These are phyloP conservation scores for Exsudoporus floridanus DNA, from an alignment of 1,284 basidiomycete species.

Conservation along the genomic window DNA sequence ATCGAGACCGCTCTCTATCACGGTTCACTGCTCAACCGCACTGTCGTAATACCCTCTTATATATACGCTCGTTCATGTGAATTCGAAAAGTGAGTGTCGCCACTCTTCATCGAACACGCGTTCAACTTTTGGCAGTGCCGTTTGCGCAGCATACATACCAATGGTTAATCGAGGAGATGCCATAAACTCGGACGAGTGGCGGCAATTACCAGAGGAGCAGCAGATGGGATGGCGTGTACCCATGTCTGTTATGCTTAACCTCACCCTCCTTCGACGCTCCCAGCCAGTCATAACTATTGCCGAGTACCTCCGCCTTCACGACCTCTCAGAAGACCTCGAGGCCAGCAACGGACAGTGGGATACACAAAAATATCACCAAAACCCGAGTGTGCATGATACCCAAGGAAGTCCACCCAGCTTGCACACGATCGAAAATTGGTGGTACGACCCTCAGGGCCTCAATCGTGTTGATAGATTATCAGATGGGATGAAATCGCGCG, in stretches of 20 bases:
- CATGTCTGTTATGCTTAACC: constrained; percentile 43
- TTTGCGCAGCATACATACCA: constrained; percentile 37
- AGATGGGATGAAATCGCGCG: constrained; percentile 36
- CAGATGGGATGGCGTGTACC: constrained; percentile 46
- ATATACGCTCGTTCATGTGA: constrained; percentile 45
- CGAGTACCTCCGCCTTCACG: constrained; percentile 47
- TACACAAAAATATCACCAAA: constrained; percentile 29
- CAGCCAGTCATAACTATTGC: constrained; percentile 42
- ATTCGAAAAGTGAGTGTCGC: constrained; percentile 32
- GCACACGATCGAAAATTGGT: constrained; percentile 40
- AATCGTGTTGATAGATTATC: constrained; percentile 41
- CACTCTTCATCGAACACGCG: not conserved
- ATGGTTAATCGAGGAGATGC: constrained; percentile 46
- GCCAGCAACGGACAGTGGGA: constrained; percentile 42
- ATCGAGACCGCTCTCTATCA: constrained; percentile 42
- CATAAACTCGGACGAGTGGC: constrained; percentile 42
- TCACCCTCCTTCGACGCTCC: constrained; percentile 41
- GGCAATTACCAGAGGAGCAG: constrained; percentile 39
- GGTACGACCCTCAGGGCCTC: constrained; percentile 41
- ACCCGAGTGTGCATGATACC: constrained; percentile 17
- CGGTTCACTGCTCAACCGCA: constrained; percentile 39
- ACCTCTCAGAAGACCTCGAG: constrained; percentile 35
- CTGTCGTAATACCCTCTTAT: constrained; percentile 39
- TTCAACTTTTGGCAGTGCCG: constrained; percentile 16
- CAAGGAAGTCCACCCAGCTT: constrained; percentile 29